A percentile compares a stretch with the other conserved stretches of the same genome.
Conservation (phyloP, 2,329 filamentous ascomycete species). For the Trichoderma atroviride region DNA sequence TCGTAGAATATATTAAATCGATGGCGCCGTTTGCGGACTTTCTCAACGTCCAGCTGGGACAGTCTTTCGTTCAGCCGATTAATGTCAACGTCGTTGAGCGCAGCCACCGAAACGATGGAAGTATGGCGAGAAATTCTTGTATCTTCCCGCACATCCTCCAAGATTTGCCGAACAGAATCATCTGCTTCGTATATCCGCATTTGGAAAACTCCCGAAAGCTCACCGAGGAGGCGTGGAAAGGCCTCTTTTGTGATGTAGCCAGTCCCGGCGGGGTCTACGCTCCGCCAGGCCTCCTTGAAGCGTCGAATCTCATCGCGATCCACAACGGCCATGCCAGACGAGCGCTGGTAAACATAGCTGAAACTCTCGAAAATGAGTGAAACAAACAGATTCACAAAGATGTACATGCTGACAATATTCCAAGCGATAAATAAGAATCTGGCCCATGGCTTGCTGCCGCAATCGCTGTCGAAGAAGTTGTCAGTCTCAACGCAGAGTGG, state of each 20-base stretch:
- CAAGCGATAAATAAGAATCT: constrained; percentile 88
- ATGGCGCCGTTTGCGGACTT: constrained; percentile 73
- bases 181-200: constrained; percentile 96
- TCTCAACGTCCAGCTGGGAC: constrained; percentile 69
- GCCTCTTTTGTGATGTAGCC: constrained; percentile 89
- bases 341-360: constrained; percentile 97
- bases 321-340: constrained; percentile 86
- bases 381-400: constrained; percentile 97
- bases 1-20: constrained; percentile 96
- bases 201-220: constrained; percentile 92
- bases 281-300: constrained; percentile 98
- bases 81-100: constrained; percentile 66
- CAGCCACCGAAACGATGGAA: constrained; percentile 56
- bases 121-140: constrained; percentile 55
- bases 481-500: constrained; percentile 76
- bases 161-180: constrained; percentile 80
- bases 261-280: constrained; percentile 86
- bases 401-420: constrained; percentile 99
- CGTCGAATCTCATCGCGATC: constrained; percentile 91
- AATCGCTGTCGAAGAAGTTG: constrained; percentile 85
- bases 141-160: constrained; percentile 77
- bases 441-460: constrained; percentile 88
- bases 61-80: constrained; percentile 74
- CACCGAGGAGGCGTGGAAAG: constrained; percentile 85
- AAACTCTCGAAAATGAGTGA: constrained; percentile 99